Evolutionary conservation across 495 filamentous ascomycete species (phyloP).

Genomic region (Chaetomium tenue): DNA sequence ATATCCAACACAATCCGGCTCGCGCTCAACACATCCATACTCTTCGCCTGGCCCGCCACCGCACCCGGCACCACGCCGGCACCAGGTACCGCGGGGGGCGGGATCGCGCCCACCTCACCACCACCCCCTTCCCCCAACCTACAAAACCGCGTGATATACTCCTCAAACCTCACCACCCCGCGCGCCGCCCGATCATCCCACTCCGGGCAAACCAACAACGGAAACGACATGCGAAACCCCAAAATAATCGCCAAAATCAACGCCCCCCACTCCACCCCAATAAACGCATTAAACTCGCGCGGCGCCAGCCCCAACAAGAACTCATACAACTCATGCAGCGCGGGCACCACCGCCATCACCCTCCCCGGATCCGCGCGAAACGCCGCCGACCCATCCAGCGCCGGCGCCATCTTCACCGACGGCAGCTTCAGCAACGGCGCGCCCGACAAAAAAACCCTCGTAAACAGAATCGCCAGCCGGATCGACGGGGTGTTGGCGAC

Average conservation of each 20-base stretch:
- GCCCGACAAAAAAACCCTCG: slow-evolving; percentile 40
- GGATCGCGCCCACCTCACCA: neutral
- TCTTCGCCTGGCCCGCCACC: slow-evolving; percentile 14
- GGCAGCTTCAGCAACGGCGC: slow-evolving; percentile 38
- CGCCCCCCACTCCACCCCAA: slow-evolving; percentile 36
- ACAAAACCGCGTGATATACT: slow-evolving; percentile 35
- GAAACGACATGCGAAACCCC: slow-evolving; percentile 44
- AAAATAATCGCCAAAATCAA: slow-evolving; percentile 43
- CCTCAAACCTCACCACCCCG: slow-evolving; percentile 33
- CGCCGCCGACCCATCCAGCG: neutral
- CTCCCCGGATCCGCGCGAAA: slow-evolving; percentile 25
- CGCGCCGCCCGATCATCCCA: slow-evolving; percentile 42
- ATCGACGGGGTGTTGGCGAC: slow-evolving; percentile 32
- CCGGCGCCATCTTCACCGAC: slow-evolving; percentile 11
- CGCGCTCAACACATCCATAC: slow-evolving; percentile 39
- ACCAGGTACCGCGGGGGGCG: neutral
- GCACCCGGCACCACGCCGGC: neutral
- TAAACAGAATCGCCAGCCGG: slow-evolving; percentile 34
- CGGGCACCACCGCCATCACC: slow-evolving; percentile 21
- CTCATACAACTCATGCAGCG: slow-evolving; percentile 32
- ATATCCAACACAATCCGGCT: slow-evolving; percentile 42
- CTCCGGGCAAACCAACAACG: slow-evolving; percentile 35
- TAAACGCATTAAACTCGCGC: slow-evolving; percentile 33
- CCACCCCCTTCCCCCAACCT: slow-evolving; percentile 7
- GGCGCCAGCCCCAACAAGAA: slow-evolving; percentile 30